phyloP scores from a whole-genome alignment of 371 early-diverging fungal genomes.

The Globomyces sp. region DNA sequence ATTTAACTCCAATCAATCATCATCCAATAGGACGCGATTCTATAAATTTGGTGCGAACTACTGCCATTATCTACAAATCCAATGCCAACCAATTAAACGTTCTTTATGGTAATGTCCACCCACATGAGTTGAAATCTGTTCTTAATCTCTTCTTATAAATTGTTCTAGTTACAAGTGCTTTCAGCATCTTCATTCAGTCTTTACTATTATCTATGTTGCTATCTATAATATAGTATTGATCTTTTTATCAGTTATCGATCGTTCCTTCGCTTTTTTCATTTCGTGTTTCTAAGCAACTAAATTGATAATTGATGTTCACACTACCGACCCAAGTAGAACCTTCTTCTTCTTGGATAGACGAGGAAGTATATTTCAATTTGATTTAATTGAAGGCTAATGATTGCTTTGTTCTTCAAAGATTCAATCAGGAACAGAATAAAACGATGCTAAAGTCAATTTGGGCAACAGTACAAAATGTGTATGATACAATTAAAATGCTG shows the following conservation, averaged over 20 bases:
- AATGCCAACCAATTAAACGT: background rate
- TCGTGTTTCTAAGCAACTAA: too few species aligned
- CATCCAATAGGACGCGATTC: conserved; percentile 10
- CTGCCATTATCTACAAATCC: conserved; percentile 14
- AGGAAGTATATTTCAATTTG: conserved; percentile 22
- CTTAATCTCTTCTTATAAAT: too few species aligned
- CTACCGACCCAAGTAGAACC: conserved; percentile 26
- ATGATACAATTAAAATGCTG: conserved; percentile 5
- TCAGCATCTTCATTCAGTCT: too few species aligned
- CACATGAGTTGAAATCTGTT: background rate
- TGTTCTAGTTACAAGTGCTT: too few species aligned
- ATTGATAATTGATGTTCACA: conserved; percentile 26
- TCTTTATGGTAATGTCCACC: background rate
- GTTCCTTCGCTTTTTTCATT: too few species aligned
- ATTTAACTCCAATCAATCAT: conserved; percentile 2
- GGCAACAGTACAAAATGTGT: conserved; percentile 56
- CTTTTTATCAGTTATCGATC: too few species aligned
- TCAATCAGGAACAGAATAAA: conserved; percentile 32
- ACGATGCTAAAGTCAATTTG: conserved; percentile 42
- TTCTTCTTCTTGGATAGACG: conserved; percentile 41
- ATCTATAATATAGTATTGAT: too few species aligned
- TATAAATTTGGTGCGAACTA: conserved; percentile 1
- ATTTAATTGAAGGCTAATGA: conserved; percentile 34
- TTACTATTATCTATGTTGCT: too few species aligned
- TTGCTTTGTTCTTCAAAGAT: conserved; percentile 44